Evolutionary conservation across 768 basidiomycete species (phyloP).

Genomic region (Gyrodon lividus): DNA sequence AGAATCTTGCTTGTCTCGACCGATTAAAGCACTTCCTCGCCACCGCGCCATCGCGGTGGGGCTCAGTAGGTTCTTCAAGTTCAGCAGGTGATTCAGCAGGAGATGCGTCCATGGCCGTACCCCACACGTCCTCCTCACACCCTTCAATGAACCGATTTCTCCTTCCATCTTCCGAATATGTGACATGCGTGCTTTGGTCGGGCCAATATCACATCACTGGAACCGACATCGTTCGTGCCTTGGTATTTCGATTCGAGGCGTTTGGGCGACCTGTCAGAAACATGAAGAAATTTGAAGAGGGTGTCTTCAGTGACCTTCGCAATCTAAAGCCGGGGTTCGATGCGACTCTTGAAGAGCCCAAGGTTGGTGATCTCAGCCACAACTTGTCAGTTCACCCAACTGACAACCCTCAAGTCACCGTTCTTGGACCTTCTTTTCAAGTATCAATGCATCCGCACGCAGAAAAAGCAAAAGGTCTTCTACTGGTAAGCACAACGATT

Average conservation of each 20-base stretch:
- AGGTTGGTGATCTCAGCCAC: constrained; percentile 49
- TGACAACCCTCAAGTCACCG: constrained; percentile 56
- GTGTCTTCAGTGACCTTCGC: constrained; percentile 88
- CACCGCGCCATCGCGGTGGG: constrained; percentile 80
- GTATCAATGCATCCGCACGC: constrained; percentile 94
- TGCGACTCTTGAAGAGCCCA: constrained; percentile 94
- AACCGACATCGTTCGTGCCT: constrained; percentile 92
- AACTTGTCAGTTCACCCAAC: not conserved
- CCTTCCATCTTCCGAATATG: constrained; percentile 83
- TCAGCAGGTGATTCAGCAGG: constrained; percentile 14
- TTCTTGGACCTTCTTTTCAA: constrained; percentile 95
- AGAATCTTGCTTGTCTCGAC: constrained; percentile 73
- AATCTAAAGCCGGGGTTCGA: constrained; percentile 94
- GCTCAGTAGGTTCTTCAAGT: constrained; percentile 33
- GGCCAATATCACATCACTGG: constrained; percentile 93
- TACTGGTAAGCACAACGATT: constrained; percentile 66
- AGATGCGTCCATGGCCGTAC: constrained; percentile 23
- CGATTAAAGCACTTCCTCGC: constrained; percentile 87
- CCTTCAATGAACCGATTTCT: constrained; percentile 84
- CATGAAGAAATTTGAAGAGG: constrained; percentile 98
- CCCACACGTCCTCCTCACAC: constrained; percentile 56
- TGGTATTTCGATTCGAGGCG: constrained; percentile 92
- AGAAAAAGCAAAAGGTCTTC: constrained; percentile 99
- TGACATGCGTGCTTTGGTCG: constrained; percentile 90
- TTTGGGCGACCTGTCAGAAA: constrained; percentile 89